Conservation (phyloP, 768 basidiomycete species). For the Saitozyma sp. region DNA sequence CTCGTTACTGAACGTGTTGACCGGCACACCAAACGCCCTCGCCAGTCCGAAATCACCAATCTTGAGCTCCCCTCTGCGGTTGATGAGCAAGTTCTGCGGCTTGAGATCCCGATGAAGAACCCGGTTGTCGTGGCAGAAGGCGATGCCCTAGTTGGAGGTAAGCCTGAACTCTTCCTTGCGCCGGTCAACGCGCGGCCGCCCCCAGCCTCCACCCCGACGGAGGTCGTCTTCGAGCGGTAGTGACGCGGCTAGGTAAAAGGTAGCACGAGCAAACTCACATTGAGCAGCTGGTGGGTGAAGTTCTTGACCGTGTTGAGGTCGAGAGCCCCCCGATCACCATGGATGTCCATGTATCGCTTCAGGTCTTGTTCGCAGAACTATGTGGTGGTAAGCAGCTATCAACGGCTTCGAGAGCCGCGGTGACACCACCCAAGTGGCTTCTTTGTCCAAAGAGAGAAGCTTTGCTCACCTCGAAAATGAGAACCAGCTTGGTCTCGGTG, state of each 20-base stretch:
- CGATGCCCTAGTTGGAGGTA: conserved; percentile 64
- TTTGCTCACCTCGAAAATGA: conserved; percentile 75
- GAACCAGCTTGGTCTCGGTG: conserved; percentile 94
- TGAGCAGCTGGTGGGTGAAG: conserved; percentile 97
- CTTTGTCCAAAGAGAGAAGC: background rate
- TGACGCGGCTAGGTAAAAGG: background rate
- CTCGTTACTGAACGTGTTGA: conserved; percentile 99
- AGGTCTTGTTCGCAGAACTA: conserved; percentile 92
- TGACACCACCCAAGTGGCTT: conserved; percentile 1
- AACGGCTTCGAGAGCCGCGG: background rate
- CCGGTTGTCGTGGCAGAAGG: conserved; percentile 97
- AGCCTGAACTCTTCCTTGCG: background rate
- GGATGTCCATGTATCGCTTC: conserved; percentile 98
- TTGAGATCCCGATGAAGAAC: conserved; percentile 97
- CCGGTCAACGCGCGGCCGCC: background rate
- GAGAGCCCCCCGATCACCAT: conserved; percentile 92
- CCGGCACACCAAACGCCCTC: conserved; percentile 95
- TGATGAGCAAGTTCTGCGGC: conserved; percentile 97
- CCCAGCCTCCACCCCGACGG: background rate
- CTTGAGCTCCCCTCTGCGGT: conserved; percentile 93
- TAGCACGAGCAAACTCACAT: conserved; percentile 48
- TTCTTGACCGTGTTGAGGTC: conserved; percentile 84
- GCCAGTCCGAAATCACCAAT: conserved; percentile 97
- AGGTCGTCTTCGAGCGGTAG: too few relatives aligned
- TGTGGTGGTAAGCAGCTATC: background rate